A percentile compares a stretch with the other conserved stretches of the same genome.
Conservation (phyloP, 2,329 filamentous ascomycete species). For the Beauveria caledonica region DNA sequence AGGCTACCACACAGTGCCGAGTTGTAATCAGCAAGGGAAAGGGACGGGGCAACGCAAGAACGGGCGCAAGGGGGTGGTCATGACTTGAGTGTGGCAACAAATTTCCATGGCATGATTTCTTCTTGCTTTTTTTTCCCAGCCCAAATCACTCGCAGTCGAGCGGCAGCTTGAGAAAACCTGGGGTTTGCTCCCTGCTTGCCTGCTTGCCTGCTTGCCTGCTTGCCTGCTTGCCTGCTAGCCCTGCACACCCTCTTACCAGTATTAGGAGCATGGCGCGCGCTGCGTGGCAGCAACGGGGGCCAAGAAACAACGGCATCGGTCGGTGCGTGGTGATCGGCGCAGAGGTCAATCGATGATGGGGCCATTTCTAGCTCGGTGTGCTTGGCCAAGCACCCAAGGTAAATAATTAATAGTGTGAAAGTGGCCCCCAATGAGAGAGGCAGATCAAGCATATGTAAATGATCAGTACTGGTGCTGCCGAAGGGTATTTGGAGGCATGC, state of each 20-base stretch:
- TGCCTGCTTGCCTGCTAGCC: too few species aligned
- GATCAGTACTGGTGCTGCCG: too few species aligned
- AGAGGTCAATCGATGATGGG: conserved; percentile 5
- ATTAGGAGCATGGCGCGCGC: neutral
- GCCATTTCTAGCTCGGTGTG: neutral
- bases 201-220: too few species aligned
- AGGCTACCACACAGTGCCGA: neutral
- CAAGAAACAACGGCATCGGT: neutral
- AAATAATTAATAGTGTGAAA: neutral
- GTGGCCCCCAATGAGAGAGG: neutral
- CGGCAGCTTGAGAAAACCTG: neutral
- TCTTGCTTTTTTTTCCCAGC: neutral
- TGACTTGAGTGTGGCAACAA: neutral
- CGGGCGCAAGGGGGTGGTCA: neutral
- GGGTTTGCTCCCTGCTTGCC: too few species aligned
- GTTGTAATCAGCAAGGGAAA: neutral
- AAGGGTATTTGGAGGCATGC: too few species aligned
- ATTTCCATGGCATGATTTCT: too few species aligned
- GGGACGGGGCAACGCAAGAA: neutral
- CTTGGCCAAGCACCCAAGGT: too few species aligned
- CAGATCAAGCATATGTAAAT: too few species aligned
- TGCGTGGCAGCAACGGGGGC: neutral
- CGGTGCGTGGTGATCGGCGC: conserved; percentile 1
- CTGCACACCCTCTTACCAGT: neutral
- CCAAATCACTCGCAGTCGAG: neutral